Evolutionary conservation across 2,329 filamentous ascomycete species (phyloP).

Genomic region (Colletotrichum simmondsii): DNA sequence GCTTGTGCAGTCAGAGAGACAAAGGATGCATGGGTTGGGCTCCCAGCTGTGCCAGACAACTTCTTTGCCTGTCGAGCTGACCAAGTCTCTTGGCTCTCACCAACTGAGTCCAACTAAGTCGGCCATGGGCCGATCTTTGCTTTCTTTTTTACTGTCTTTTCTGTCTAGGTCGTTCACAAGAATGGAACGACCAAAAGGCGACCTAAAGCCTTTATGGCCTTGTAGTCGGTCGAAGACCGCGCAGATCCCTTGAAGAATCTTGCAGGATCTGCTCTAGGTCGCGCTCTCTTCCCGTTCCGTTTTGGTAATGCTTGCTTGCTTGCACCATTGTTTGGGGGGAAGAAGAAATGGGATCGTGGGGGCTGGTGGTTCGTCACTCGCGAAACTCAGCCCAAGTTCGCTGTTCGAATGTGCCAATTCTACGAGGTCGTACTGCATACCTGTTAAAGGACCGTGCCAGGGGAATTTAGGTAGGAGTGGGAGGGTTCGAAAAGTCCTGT

Average conservation of each 20-base stretch:
- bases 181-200: not conserved
- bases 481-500: not conserved
- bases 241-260: conserved; percentile 1
- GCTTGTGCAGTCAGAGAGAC: conserved; percentile 22
- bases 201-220: not conserved
- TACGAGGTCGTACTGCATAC: not conserved
- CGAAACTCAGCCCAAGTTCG: not conserved
- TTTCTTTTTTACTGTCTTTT: not conserved
- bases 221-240: not conserved
- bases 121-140: not conserved
- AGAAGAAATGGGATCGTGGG: not conserved
- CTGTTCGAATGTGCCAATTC: too few species aligned
- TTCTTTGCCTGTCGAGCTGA: conserved; percentile 11
- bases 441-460: not conserved
- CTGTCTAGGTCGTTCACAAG: not conserved
- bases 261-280: not conserved
- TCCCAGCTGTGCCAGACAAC: not conserved
- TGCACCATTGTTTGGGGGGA: not conserved
- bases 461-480: too few species aligned
- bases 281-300: not conserved
- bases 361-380: not conserved
- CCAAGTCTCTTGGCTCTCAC: not conserved
- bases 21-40: conserved; percentile 19
- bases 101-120: not conserved
- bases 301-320: not conserved